A percentile compares a stretch with the other conserved stretches of the same genome.
These are phyloP conservation scores for Klebsormidium nitens DNA, from an alignment of 139 green algal genomes.

Conservation along the genomic window DNA sequence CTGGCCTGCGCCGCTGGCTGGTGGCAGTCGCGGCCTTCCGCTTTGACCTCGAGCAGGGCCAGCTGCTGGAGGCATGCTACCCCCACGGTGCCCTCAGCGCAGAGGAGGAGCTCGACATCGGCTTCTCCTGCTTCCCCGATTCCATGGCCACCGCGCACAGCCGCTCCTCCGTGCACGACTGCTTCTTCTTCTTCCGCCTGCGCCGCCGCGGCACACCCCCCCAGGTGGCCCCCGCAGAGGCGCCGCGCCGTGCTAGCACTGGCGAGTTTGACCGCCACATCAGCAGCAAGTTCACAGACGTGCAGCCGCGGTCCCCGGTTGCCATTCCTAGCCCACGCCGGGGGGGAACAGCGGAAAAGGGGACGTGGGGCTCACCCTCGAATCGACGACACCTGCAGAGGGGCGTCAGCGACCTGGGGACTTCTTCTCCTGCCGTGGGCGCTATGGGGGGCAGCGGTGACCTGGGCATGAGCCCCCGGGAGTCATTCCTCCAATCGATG, in stretches of 20 bases:
- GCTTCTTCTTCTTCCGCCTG: slow-evolving; percentile 49
- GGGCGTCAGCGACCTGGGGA: too few species aligned
- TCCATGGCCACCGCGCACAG: slow-evolving; percentile 34
- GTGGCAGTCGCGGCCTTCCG: slow-evolving; percentile 22
- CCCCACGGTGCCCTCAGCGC: slow-evolving; percentile 24
- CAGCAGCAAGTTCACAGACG: too few species aligned
- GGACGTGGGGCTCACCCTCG: neutral
- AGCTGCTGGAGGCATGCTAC: slow-evolving; percentile 36
- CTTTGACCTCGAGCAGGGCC: slow-evolving; percentile 39
- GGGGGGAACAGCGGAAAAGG: neutral
- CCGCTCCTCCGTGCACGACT: slow-evolving; percentile 30
- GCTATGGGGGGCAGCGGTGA: too few species aligned
- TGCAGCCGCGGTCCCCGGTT: neutral
- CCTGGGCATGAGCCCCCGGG: too few species aligned
- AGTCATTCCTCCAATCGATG: too few species aligned
- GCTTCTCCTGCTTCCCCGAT: slow-evolving; percentile 47
- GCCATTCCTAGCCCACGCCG: neutral
- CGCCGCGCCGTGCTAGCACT: neutral
- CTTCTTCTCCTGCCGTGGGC: too few species aligned
- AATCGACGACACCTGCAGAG: too few species aligned
- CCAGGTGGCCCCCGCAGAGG: neutral
- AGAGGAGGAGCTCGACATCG: slow-evolving; percentile 39
- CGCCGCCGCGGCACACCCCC: slow-evolving; percentile 15
- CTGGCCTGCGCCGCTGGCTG: slow-evolving; percentile 15
- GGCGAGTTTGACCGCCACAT: too few species aligned